These are phyloP conservation scores for Pestalotiopsis sp. DNA, from an alignment of 2,329 filamentous ascomycete genomes.

Conservation along the genomic window DNA sequence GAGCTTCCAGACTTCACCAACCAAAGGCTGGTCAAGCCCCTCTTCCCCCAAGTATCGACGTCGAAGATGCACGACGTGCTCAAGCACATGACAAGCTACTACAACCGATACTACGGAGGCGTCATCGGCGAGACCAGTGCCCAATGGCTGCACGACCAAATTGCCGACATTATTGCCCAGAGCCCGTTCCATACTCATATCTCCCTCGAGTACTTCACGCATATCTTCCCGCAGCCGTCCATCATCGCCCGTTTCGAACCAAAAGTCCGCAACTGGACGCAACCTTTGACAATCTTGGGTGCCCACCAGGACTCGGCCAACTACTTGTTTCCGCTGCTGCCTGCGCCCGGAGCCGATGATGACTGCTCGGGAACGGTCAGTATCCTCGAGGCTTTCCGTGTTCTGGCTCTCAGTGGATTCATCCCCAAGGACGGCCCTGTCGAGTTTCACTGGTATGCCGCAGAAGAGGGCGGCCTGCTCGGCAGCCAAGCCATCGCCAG, in stretches of 20 bases:
- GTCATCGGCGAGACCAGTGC: conserved; percentile 33
- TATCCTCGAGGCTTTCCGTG: conserved; percentile 71
- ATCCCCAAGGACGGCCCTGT: conserved; percentile 44
- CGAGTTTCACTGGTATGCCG: conserved; percentile 60
- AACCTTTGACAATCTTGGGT: conserved; percentile 56
- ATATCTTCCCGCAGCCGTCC: conserved; percentile 70
- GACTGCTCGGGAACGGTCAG: conserved; percentile 74
- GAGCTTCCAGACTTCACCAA: conserved; percentile 42
- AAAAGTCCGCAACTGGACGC: conserved; percentile 34
- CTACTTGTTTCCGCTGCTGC: conserved; percentile 67
- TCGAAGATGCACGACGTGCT: conserved; percentile 66
- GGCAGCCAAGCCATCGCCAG: conserved; percentile 72
- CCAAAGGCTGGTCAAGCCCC: conserved; percentile 54
- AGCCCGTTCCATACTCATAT: conserved; percentile 38
- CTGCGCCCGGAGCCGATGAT: conserved; percentile 73
- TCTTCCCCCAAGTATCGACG: conserved; percentile 62
- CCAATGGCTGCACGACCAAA: conserved; percentile 33
- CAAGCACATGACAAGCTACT: conserved; percentile 61
- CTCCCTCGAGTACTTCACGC: conserved; percentile 55
- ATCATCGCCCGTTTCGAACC: conserved; percentile 68
- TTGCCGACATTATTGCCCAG: conserved; percentile 29
- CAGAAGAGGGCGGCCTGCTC: conserved; percentile 34
- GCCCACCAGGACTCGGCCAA: conserved; percentile 78
- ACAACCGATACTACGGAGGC: conserved; percentile 58
- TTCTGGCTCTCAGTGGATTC: conserved; percentile 53